Evolutionary conservation across 805 yeast genomes (phyloP).

Genomic region (Blastobotrys americana): DNA sequence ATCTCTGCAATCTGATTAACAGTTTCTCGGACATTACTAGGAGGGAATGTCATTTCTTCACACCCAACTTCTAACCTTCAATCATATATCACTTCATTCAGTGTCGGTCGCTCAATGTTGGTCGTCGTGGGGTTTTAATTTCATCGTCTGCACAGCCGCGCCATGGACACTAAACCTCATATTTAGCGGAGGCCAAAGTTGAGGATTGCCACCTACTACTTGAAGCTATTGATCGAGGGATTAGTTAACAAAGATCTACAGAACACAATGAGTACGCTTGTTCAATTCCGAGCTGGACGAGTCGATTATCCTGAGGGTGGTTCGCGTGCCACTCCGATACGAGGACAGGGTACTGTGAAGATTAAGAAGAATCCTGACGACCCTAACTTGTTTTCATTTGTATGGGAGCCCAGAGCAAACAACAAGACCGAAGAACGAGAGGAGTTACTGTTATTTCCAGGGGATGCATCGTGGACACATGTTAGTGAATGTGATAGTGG

Average conservation of each 20-base stretch:
- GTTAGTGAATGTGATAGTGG: conserved; percentile 67
- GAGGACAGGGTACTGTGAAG: conserved; percentile 58
- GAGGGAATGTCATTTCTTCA: conserved; percentile 58
- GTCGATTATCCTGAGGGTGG: conserved; percentile 56
- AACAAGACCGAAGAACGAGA: conserved; percentile 37
- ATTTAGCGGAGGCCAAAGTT: too few species aligned
- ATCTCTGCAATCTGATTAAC: conserved; percentile 54
- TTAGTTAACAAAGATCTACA: not conserved
- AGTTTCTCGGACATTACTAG: conserved; percentile 42
- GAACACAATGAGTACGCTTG: conserved; percentile 11
- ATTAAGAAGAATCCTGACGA: conserved; percentile 61
- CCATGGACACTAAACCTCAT: too few species aligned
- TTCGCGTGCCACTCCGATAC: conserved; percentile 60
- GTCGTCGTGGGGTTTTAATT: too few species aligned
- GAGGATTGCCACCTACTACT: too few species aligned
- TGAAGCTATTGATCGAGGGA: too few species aligned
- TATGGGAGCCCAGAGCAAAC: conserved; percentile 61
- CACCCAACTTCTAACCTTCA: too few species aligned
- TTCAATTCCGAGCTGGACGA: conserved; percentile 68
- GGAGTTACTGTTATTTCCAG: conserved; percentile 70
- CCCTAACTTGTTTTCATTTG: conserved; percentile 60
- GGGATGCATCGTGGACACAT: conserved; percentile 74
- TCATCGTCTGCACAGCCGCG: too few species aligned
- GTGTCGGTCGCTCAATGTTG: too few species aligned
- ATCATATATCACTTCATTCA: too few species aligned